Conservation (phyloP, 306 rosid genomes). For the Cicer chorassanicum region DNA sequence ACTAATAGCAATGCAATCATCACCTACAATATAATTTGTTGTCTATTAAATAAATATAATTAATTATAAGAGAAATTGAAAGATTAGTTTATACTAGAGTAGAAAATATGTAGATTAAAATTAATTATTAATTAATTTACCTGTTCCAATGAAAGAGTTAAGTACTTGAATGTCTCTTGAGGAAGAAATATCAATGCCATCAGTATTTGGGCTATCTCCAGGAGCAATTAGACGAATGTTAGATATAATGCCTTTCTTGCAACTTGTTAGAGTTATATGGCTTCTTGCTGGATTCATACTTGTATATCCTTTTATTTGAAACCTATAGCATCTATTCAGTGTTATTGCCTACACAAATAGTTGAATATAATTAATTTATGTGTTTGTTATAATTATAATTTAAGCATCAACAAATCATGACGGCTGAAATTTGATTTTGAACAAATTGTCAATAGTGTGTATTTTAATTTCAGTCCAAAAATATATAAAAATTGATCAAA, state of each 20-base stretch:
- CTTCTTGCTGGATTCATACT: slow-evolving; percentile 56
- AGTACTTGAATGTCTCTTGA: slow-evolving; percentile 48
- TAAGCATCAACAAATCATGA: slow-evolving; percentile 5
- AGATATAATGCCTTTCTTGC: slow-evolving; percentile 44
- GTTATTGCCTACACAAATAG: slow-evolving; percentile 45
- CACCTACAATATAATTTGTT: slow-evolving; percentile 44
- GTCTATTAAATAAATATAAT: background rate
- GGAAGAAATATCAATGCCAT: slow-evolving; percentile 61
- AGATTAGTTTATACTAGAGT: background rate
- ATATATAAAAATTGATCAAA: no score
- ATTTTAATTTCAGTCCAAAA: no score
- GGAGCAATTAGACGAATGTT: slow-evolving; percentile 53
- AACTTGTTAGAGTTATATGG: slow-evolving; percentile 54
- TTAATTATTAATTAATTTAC: slow-evolving; percentile 11
- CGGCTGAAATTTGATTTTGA: slow-evolving; percentile 9
- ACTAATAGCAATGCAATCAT: slow-evolving; percentile 62
- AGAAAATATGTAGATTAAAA: background rate
- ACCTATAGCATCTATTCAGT: slow-evolving; percentile 51
- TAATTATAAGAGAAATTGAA: slow-evolving; percentile 4
- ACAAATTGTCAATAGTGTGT: background rate
- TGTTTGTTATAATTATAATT: background rate
- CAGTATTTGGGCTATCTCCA: slow-evolving; percentile 59
- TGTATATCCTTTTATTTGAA: slow-evolving; percentile 49
- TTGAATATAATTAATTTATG: background rate
- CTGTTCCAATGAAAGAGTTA: slow-evolving; percentile 56